Base-by-base conservation (phyloP, 495 filamentous ascomycete genomes). In the Oidiodendron maius region DNA sequence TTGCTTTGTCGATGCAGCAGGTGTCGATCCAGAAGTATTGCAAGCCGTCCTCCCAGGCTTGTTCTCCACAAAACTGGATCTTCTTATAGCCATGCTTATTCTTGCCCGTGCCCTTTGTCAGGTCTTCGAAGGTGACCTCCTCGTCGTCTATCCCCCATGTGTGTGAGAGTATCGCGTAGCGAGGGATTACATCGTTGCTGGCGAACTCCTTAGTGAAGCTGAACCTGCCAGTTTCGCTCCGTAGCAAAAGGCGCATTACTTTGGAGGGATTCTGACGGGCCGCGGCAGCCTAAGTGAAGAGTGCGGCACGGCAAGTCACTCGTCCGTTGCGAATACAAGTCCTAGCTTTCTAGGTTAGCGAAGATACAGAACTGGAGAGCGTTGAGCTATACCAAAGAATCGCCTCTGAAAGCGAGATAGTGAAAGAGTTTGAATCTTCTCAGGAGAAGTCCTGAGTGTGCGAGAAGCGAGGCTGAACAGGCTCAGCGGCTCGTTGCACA, bases 101-200 rank as follows among this genome's bases (percentile, higher is more conserved):
- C 8, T 39, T 11, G 12, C 28, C 40, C 0, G 53, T 53, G 0
- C 37, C 45, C 9, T 24, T 20, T 13, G 12, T 21, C 9, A 62
- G 12, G 38, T 61, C 59, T 49, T 51, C 16, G 35, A 51, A 62
- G 16, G 46, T 51, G 18, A 64, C 57, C 37, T 64, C 63, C 16
- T 61, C 44, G 34, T 36, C 34, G 22, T 63, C 59, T 1, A 37
- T 24, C 16, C 51, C 45, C 50, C 54, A 57, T 12, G 44, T 57
- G 40, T 57, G 54, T 32, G 51, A 52, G 16, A 59, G 56, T 44
- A 59, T 56, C 4, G 56, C 56, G 28, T 59, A 59, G 5, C 15
- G 48, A 12, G 56, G 52, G 18, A 50, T 56, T 48, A 30, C 21
- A 46, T 46, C 44, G 39, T 50, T 16, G 15, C 22, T 24, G 20